phyloP scores from a whole-genome alignment of 1,284 basidiomycete genomes.

The Rhodotorula sp. region DNA sequence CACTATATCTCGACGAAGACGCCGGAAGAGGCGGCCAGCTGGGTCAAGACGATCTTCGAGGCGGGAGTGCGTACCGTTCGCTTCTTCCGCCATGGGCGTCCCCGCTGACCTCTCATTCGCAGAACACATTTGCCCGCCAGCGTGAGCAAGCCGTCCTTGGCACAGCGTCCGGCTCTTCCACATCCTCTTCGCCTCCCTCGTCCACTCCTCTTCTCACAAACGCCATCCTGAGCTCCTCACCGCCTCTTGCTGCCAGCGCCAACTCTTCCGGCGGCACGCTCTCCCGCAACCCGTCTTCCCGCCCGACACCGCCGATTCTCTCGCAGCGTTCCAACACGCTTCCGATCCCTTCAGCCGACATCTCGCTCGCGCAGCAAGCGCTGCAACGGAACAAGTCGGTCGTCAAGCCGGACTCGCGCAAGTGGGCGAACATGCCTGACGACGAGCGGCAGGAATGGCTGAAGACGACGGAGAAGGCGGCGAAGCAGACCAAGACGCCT shows the following conservation, averaged over 20 bases:
- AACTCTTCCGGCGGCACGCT: not conserved
- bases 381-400: not conserved
- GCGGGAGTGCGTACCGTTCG: slow-evolving; percentile 23
- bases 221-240: not conserved
- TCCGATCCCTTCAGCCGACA: not conserved
- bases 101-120: not conserved
- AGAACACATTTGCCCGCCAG: slow-evolving; percentile 27
- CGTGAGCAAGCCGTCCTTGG: slow-evolving; percentile 27
- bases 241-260: not conserved
- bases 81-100: no score
- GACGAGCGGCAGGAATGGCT: slow-evolving; percentile 20
- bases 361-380: not conserved
- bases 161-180: not conserved
- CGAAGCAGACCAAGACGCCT: slow-evolving; percentile 26
- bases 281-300: slow-evolving; percentile 7
- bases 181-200: slow-evolving; percentile 1
- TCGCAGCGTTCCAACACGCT: slow-evolving; percentile 4
- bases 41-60: slow-evolving; percentile 39
- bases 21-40: slow-evolving; percentile 57
- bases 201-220: not conserved
- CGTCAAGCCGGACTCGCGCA: slow-evolving; percentile 23
- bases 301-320: slow-evolving; percentile 19
- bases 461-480: slow-evolving; percentile 17
- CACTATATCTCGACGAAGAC: slow-evolving; percentile 72
- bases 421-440: slow-evolving; percentile 22